Base-by-base conservation (phyloP, 345 rosid species). In the Leavenworthia alabamica region DNA sequence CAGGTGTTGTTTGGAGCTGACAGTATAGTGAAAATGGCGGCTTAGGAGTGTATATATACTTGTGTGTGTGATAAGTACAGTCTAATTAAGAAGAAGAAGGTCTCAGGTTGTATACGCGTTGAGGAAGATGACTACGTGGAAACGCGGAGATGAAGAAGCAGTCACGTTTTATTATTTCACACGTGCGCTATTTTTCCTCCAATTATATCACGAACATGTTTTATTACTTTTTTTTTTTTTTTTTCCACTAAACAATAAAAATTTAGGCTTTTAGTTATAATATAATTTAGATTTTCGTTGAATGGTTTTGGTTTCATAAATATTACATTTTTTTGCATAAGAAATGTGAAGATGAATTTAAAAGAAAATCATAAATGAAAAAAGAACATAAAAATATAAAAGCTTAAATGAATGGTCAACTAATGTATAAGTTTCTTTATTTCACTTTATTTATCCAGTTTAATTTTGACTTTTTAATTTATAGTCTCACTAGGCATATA, bases 21-120 rank as follows among this genome's bases (percentile, higher is more conserved):
- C 36, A 46, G 20, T 62, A 2, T 62, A 70, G 64, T 70, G 64
- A 70, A 12, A 62, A 46, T 37, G 56, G 64, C 62, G 74, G 68
- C 74, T 62, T 55, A 16, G 5, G 5, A 37, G 68, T 37, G 49
- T 20, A 48, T 69, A 40, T 62, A 70, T 70, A 70, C 39, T 29
- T 46, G n/a, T 22, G 13, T 70, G 19, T 45, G 15, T 43, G 43
- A 60, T 45, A 13, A 45, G 41, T 45, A n/a, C n/a, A n/a, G n/a
- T n/a, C n/a, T n/a, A n/a, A n/a, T n/a, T n/a, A n/a, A 11, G 45
- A 47, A 52, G 27, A 55, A 69, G 60, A 37, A 27, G 68, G 69
- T 70, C 68, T 48, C 44, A 23, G 49, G 33, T 52, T 24, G 39
- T 44, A 36, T 69, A 39, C 74, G 74, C 74, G 74, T 70, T 62